A percentile compares a stretch with the other conserved stretches of the same genome.
Conservation (phyloP, 2,329 filamentous ascomycete genomes). For the Apiospora saccharicola region DNA sequence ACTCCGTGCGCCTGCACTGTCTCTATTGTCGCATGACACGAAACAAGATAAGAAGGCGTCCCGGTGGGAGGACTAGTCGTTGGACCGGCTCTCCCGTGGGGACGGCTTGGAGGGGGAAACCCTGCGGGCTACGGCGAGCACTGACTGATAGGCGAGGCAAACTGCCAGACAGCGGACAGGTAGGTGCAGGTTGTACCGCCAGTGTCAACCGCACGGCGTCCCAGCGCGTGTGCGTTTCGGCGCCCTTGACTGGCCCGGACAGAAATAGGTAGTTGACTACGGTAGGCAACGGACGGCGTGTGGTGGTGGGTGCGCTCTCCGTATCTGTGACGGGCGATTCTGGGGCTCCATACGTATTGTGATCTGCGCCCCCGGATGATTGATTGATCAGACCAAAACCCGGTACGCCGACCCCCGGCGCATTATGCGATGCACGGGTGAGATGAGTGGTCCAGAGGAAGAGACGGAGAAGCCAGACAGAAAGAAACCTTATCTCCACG, state of each 20-base stretch:
- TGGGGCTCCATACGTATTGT: not conserved
- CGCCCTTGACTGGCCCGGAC: not conserved
- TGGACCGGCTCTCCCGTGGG: not conserved
- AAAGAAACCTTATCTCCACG: constrained; percentile 8
- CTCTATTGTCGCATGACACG: not conserved
- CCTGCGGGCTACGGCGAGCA: not conserved
- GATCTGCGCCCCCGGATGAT: not conserved
- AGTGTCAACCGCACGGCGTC: not conserved
- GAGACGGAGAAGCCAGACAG: not conserved
- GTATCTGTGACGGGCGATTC: not conserved
- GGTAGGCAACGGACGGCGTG: not conserved
- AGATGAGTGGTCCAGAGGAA: not conserved
- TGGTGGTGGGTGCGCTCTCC: not conserved
- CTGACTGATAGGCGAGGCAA: not conserved
- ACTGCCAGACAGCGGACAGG: not conserved
- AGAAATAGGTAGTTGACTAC: not conserved
- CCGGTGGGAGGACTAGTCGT: not conserved
- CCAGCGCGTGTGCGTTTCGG: not conserved
- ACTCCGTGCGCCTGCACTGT: not conserved
- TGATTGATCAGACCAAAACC: not conserved
- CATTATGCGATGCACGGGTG: not conserved
- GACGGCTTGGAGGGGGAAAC: not conserved
- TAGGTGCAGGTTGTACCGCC: not conserved
- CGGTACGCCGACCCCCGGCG: not conserved
- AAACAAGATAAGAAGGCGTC: not conserved